Conservation (phyloP, 768 basidiomycete genomes). For the Leucocoprinus birnbaumii region DNA sequence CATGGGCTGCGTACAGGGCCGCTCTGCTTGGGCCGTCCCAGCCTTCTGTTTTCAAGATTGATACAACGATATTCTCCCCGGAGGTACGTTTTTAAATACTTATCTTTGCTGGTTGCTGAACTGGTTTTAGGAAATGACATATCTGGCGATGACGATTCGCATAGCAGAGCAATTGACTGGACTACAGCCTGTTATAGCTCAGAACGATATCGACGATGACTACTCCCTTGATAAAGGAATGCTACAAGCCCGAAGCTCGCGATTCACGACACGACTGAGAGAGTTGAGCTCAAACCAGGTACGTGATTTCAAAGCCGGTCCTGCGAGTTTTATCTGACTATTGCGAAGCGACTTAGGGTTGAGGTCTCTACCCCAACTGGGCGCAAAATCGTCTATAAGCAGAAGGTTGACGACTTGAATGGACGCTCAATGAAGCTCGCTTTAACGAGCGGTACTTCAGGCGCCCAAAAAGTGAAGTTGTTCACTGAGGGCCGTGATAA, state of each 20-base stretch:
- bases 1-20: slow-evolving; percentile 44
- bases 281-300: slow-evolving; percentile 24
- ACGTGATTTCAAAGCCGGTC: background rate
- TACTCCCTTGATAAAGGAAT: slow-evolving; percentile 24
- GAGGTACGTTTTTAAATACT: slow-evolving; percentile 27
- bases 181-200: slow-evolving; percentile 41
- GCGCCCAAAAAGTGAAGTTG: slow-evolving; percentile 29
- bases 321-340: too few species aligned
- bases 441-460: slow-evolving; percentile 20
- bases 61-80: slow-evolving; percentile 21
- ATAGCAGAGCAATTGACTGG: slow-evolving; percentile 31
- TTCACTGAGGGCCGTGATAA: slow-evolving; percentile 44
- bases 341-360: background rate
- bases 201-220: slow-evolving; percentile 40
- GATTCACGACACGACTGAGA: slow-evolving; percentile 44
- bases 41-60: slow-evolving; percentile 22
- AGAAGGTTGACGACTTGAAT: slow-evolving; percentile 16
- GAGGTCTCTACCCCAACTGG: slow-evolving; percentile 4
- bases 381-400: background rate
- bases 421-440: slow-evolving; percentile 36
- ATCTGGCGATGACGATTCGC: slow-evolving; percentile 36
- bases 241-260: slow-evolving; percentile 31
- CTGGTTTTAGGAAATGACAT: slow-evolving; percentile 22
- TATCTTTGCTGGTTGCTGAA: too few species aligned
- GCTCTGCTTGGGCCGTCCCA: slow-evolving; percentile 12